Evolutionary conservation across 345 rosid genomes (phyloP).

Genomic region (Excoecaria cochinchinensis): DNA sequence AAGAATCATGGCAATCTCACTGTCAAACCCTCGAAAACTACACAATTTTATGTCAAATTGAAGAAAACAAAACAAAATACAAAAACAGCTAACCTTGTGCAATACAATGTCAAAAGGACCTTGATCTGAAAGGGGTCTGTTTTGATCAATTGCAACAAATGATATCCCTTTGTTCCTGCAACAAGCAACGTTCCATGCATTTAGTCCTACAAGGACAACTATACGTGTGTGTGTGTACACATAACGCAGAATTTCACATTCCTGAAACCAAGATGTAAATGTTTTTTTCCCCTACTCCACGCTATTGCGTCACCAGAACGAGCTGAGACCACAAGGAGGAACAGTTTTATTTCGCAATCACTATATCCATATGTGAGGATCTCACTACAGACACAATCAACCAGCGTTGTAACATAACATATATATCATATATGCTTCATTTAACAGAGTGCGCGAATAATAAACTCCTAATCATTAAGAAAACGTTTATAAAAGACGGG

Average conservation of each 20-base stretch:
- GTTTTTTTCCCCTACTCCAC: neutral
- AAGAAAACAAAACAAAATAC: neutral
- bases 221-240: neutral
- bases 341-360: neutral
- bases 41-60: neutral
- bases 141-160: conserved; percentile 74
- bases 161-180: conserved; percentile 46
- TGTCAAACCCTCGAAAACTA: neutral
- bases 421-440: neutral
- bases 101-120: conserved; percentile 80
- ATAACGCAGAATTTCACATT: neutral
- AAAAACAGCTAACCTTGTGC: conserved; percentile 54
- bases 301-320: neutral
- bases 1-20: neutral
- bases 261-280: neutral
- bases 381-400: neutral
- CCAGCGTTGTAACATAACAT: neutral
- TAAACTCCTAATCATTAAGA: neutral
- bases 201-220: neutral
- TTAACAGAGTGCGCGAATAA: neutral
- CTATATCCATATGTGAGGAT: neutral
- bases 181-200: neutral
- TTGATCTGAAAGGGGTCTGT: conserved; percentile 68
- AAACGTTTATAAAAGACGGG: neutral
- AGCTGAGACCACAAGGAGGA: neutral